Base-by-base conservation (phyloP, 768 basidiomycete species). In the Xerocomellus dryophilus region DNA sequence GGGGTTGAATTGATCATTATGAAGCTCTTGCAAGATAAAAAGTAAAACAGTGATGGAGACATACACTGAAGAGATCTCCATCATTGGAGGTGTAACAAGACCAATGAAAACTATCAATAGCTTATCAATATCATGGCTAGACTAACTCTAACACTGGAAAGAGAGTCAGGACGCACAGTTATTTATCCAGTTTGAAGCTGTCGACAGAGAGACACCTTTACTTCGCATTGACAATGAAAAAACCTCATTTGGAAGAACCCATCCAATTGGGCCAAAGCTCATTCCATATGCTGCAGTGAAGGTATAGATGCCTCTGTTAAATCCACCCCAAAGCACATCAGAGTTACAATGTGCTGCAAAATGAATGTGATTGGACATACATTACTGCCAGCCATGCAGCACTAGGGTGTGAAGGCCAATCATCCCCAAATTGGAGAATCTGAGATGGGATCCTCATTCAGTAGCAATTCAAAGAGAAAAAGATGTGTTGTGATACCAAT, bases 131-230 rank as follows among this genome's bases (percentile, higher is more conserved):
- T 42, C 45, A 44, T 46, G 20, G 12, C 8, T 10, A 18, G 27
- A 25, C 12, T 8, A 39, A 39, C 3, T 51, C 29, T 15, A 11
- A 21, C 14, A 42, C 2, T 20, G 25, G 8, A 51, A 36, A 31
- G 17, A 31, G 17, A 15, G 38, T 34, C 0, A 20, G 50, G 14
- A 69, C 78, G 2, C 46, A 85, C 86, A 93, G 54, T 93, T 93
- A 63, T 92, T 92, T 23, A 81, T 61, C 90, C 90, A 93, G 59
- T 89, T 90, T n/a, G 86, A 88, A 3, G 89, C 86, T 2, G 91
- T 93, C 18, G 89, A 84, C 20, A 95, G 62, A 21, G 90, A 82
- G 5, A 93, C 91, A 44, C 93, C 93, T 64, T 85, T 85, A 60
- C 88, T 86, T 57, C 91, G 77, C 72, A 89, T 78, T 3, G 88